Base-by-base conservation (phyloP, 1,284 basidiomycete species). In the Ustilago bromivora region DNA sequence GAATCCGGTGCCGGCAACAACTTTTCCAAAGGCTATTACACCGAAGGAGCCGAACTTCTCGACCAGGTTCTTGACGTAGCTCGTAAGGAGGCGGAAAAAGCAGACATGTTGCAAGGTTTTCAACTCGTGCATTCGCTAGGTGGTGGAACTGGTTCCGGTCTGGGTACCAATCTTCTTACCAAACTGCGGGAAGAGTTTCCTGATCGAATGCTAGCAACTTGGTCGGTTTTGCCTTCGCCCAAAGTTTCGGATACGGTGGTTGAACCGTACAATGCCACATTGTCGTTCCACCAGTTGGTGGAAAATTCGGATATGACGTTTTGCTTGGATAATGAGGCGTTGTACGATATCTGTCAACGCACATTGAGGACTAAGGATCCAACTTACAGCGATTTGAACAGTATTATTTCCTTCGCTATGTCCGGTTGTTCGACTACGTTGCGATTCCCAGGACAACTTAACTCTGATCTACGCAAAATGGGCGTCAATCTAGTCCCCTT, bases 381-480 rank as follows among this genome's bases (percentile, higher is more conserved):
- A n/a, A 79, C 76, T 32, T 84, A 85, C 59, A 60, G 68, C 23
- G 70, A 71, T 57, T 68, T 80, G 59, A 84, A 82, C 74, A 40
- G 93, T 87, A 92, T 99, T 76, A 95, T 99, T 62, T 96, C 95
- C 35, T 91, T 94, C 81, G 97, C 98, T 87, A 99, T 99, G 97
- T 95, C 94, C 59, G 96, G 96, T 87, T 93, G 96, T 87, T 96
- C 95, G 12, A 97, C 95, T 72, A 95, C 93, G 87, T 89, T 97
- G 88, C 94, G 94, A 70, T 98, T 99, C 90, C 94, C 95, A 31
- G 96, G 96, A 34, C 94, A 96, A 86, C 89, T 96, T 66, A 97
- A 97, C 86, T 95, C 94, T 60, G 95, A 98, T 85, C 89, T 98
- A 55, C 91, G 96, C 74, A 98, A 98, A 87, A 90, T 98, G 59